Evolutionary conservation across 306 rosid species (phyloP).

Genomic region (Ziziphus jujuba): DNA sequence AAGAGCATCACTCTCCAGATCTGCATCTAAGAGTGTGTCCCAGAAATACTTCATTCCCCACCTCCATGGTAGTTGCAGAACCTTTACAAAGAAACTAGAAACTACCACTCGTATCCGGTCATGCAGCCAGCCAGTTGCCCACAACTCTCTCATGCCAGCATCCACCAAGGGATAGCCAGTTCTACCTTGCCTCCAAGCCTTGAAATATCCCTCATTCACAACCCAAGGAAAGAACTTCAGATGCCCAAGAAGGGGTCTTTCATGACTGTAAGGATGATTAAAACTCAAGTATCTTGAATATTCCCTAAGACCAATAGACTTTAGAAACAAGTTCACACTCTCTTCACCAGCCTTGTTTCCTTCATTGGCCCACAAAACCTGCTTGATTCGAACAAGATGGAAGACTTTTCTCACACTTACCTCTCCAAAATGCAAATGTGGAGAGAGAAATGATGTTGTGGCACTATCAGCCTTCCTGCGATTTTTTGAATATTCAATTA

Average conservation of each 20-base stretch:
- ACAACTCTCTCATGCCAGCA: slow-evolving; percentile 97
- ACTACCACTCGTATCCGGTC: slow-evolving; percentile 92
- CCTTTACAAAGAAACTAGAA: slow-evolving; percentile 93
- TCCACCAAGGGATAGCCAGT: slow-evolving; percentile 96
- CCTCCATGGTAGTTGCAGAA: slow-evolving; percentile 97
- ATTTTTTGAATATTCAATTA: slow-evolving; percentile 74
- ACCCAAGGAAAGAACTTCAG: slow-evolving; percentile 87
- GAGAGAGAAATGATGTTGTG: slow-evolving; percentile 93
- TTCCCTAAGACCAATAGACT: slow-evolving; percentile 88
- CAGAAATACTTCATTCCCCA: slow-evolving; percentile 99
- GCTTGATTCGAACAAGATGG: slow-evolving; percentile 92
- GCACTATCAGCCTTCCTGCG: slow-evolving; percentile 93
- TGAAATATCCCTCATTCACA: slow-evolving; percentile 65
- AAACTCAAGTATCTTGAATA: slow-evolving; percentile 91
- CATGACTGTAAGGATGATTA: slow-evolving; percentile 79
- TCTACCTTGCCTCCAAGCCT: slow-evolving; percentile 98
- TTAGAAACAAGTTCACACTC: slow-evolving; percentile 84
- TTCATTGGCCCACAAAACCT: slow-evolving; percentile 91
- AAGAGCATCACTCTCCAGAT: slow-evolving; percentile 93
- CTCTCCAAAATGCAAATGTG: slow-evolving; percentile 97
- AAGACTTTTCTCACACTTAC: slow-evolving; percentile 90
- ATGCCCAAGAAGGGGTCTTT: slow-evolving; percentile 89
- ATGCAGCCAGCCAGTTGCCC: slow-evolving; percentile 99
- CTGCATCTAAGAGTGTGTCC: slow-evolving; percentile 98
- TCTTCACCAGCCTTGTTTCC: slow-evolving; percentile 85